Base-by-base conservation (phyloP, 2,329 filamentous ascomycete species). In the Pseudogymnoascus sp. region DNA sequence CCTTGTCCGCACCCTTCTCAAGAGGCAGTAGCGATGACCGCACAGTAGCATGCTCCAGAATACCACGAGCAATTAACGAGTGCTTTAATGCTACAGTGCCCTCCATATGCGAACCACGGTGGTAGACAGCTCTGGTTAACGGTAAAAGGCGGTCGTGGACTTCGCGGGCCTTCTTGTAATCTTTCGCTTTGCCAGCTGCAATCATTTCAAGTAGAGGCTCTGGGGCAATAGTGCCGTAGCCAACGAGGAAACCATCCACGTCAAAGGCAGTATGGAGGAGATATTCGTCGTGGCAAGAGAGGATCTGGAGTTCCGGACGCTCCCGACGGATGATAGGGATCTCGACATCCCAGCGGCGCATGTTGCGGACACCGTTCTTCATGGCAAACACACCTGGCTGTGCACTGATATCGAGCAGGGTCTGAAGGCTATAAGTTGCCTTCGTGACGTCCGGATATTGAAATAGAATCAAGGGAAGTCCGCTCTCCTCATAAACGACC, bases 301-400 rank as follows among this genome's bases (percentile, higher is more conserved):
- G 73, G 14, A 82, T 78, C 61, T 81, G 80, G 1, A 83, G 74
- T 1, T 80, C 77, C 0, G 80, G 80, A 4, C 80, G 77, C 68
- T 81, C 74, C 25, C 71, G 71, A 60, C 79, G 77, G 72, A 83
- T 81, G 25, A 83, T 75, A 14, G 80, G 81, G 65, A 83, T 83
- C 70, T 83, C 81, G 0, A 79, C 81, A 62, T 83, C 81, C 81
- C 81, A 83, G 16, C 81, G 78, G n/a, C 79, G 77, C 81, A 83
- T 83, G 71, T 83, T 82, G 62, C 81, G 78, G 8, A 83, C 81
- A 19, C 81, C 81, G 66, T 83, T 83, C 76, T 83, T 83, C 80
- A 83, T 83, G 14, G 81, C 81, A 54, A 83, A 81, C 5, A 81
- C 79, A 28, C 81, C 80, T 1, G 80, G 81, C 36, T 76, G 79